A percentile compares a stretch with the other conserved stretches of the same genome.
Conservation (phyloP, 257 asterid genomes). For the Solanum pennellii region DNA sequence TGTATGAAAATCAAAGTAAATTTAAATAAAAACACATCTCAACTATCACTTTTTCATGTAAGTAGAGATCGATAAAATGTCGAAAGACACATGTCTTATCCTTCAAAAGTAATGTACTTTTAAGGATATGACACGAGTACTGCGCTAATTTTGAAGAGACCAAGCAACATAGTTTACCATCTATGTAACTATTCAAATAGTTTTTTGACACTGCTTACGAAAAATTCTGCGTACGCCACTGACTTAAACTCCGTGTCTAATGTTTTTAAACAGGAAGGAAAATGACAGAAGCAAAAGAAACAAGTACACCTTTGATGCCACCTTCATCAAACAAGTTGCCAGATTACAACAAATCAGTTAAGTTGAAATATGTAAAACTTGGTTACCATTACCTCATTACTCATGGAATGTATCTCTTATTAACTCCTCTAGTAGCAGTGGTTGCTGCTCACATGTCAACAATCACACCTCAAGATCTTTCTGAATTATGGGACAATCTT, state of each 20-base stretch:
- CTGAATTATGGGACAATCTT: conserved; percentile 24
- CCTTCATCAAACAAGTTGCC: conserved; percentile 23
- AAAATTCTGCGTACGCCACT: neutral
- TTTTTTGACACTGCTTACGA: neutral
- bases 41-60: neutral
- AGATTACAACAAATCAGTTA: conserved; percentile 23
- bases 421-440: conserved; percentile 9
- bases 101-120: neutral
- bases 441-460: conserved; percentile 27
- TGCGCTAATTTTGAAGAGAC: neutral
- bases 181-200: neutral
- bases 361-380: conserved; percentile 26
- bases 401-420: conserved; percentile 24
- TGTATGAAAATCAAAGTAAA: neutral
- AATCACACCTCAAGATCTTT: conserved; percentile 11
- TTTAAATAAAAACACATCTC: neutral
- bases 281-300: conserved; percentile 17
- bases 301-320: conserved; percentile 9
- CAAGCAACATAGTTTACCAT: neutral
- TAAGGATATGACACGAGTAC: neutral
- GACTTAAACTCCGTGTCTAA: neutral
- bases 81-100: neutral
- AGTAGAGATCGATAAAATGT: neutral
- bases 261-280: conserved; percentile 6
- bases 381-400: conserved; percentile 27